Percentiles rank a stretch among this genome's conserved stretches.
phyloP scores from a whole-genome alignment of 805 yeast genomes.

The Saturnispora saitoi region DNA sequence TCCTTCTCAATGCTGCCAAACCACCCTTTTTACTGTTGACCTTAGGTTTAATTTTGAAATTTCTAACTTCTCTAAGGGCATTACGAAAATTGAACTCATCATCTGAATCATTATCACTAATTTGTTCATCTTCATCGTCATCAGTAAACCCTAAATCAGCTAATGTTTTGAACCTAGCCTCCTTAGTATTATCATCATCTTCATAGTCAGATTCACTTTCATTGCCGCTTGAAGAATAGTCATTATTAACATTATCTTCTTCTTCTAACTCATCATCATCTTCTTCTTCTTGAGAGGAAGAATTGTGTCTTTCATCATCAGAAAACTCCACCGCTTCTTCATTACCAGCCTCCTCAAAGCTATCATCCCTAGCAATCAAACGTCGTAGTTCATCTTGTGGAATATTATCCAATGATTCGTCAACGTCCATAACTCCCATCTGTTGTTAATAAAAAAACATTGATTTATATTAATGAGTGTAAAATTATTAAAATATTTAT shows the following conservation, averaged over 20 bases:
- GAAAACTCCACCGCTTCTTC: conserved; percentile 30
- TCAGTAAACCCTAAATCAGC: conserved; percentile 25
- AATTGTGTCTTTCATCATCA: conserved; percentile 13
- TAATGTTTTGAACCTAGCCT: conserved; percentile 17
- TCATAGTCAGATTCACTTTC: conserved; percentile 13
- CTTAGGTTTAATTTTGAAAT: conserved; percentile 42
- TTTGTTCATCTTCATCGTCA: conserved; percentile 20
- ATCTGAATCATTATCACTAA: conserved; percentile 29
- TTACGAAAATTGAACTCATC: conserved; percentile 46
- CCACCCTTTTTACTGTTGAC: conserved; percentile 22
- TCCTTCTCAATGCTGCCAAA: conserved; percentile 30
- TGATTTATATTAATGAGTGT: neutral
- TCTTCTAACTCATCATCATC: conserved; percentile 17
- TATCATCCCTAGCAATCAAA: conserved; percentile 20
- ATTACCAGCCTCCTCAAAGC: conserved; percentile 25
- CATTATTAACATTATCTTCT: conserved; percentile 2
- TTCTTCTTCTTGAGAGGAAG: conserved; percentile 13
- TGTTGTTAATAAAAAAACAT: neutral
- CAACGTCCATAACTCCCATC: neutral
- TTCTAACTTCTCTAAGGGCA: conserved; percentile 59
- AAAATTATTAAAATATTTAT: neutral
- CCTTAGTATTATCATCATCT: conserved; percentile 14
- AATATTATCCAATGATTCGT: conserved; percentile 16
- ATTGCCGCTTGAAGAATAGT: conserved; percentile 2
- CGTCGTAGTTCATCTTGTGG: conserved; percentile 22